Conservation (phyloP, 306 rosid genomes). For the Glycine soja region DNA sequence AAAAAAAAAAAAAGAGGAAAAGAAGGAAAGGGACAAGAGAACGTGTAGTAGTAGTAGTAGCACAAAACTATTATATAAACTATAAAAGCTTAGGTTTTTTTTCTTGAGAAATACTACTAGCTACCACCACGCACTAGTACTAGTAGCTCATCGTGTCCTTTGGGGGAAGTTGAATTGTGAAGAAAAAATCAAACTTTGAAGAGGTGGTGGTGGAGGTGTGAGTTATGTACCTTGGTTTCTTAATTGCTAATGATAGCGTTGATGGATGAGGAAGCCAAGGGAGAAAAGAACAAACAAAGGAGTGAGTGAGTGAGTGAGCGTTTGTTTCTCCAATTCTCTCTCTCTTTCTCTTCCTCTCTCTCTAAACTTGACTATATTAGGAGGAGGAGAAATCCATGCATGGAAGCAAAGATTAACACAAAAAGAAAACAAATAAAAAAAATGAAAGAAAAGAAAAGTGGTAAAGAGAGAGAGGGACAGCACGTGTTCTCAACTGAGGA, state of each 20-base stretch:
- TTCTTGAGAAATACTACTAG: conserved; percentile 27
- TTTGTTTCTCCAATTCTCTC: conserved; percentile 56
- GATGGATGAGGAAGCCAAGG: conserved; percentile 55
- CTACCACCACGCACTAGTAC: neutral
- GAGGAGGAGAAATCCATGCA: conserved; percentile 94
- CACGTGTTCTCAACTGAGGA: conserved; percentile 92
- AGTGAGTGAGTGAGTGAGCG: conserved; percentile 60
- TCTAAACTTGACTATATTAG: conserved; percentile 61
- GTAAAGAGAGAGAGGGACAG: conserved; percentile 52
- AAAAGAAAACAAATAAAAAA: neutral
- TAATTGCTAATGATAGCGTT: conserved; percentile 58
- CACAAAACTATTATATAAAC: conserved; percentile 6
- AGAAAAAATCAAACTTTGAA: conserved; percentile 39
- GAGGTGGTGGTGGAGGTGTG: conserved; percentile 9
- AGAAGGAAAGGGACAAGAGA: conserved; percentile 32
- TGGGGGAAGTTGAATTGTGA: conserved; percentile 53
- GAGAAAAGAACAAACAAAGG: conserved; percentile 35
- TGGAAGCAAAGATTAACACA: conserved; percentile 69
- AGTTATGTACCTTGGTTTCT: conserved; percentile 49
- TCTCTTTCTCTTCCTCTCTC: conserved; percentile 43
- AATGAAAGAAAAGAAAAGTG: neutral
- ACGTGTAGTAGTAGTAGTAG: conserved; percentile 27
- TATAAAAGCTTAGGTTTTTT: neutral
- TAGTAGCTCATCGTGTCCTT: conserved; percentile 22
- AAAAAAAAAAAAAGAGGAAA: conserved; percentile 42